Conservation (phyloP, 2,329 filamentous ascomycete species). For the Fusarium lyarnte region DNA sequence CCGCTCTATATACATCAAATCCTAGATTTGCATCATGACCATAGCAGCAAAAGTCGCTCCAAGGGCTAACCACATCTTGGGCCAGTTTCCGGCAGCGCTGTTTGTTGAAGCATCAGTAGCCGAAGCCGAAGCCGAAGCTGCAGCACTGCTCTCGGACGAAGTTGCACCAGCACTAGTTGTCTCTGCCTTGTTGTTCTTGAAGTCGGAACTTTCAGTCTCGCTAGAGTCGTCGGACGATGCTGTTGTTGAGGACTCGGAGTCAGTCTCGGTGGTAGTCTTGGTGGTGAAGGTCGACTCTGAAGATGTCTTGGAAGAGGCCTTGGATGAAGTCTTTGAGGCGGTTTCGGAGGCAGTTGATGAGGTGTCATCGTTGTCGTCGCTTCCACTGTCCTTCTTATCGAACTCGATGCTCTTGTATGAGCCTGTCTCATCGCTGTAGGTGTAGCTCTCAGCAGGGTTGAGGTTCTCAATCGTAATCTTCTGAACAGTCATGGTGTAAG, state of each 20-base stretch:
- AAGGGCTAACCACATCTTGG: conserved; percentile 14
- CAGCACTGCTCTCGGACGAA: neutral
- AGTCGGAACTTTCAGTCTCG: neutral
- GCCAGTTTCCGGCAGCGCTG: conserved; percentile 6
- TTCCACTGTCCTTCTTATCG: conserved; percentile 14
- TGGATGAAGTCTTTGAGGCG: neutral
- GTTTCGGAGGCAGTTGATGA: neutral
- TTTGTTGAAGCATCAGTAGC: neutral
- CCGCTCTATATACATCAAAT: accelerated
- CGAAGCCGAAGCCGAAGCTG: conserved; percentile 1
- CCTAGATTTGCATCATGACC: neutral
- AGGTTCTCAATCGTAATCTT: conserved; percentile 56
- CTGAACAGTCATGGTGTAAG: conserved; percentile 68
- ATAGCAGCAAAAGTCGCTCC: neutral
- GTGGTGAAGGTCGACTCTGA: neutral
- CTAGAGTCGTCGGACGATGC: neutral
- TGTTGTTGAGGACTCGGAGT: conserved; percentile 4
- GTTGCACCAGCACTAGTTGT: neutral
- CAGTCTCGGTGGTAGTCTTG: neutral
- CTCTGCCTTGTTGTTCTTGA: conserved; percentile 21
- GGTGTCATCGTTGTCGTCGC: neutral
- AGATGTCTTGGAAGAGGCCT: neutral
- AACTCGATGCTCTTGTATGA: conserved; percentile 40
- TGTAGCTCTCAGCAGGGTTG: conserved; percentile 48
- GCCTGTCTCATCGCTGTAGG: conserved; percentile 40